Conservation (phyloP, 331 rosid species). For the Spiraea crenata region DNA sequence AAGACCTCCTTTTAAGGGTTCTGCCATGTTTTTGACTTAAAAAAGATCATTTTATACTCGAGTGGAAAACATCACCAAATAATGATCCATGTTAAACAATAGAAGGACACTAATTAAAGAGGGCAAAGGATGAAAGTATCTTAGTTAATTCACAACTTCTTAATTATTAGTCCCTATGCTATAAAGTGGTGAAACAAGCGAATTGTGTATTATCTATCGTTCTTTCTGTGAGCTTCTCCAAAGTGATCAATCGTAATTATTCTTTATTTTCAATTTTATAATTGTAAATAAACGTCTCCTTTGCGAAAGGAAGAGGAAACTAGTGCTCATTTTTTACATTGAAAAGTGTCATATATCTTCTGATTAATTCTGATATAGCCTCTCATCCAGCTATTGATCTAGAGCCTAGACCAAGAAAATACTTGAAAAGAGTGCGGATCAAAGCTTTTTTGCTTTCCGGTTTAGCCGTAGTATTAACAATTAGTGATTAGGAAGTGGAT, state of each 20-base stretch:
- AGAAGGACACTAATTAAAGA: not conserved
- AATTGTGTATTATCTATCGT: not conserved
- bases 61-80: constrained; percentile 23
- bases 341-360: too few species aligned
- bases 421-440: constrained; percentile 18
- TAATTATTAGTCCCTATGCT: not conserved
- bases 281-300: too few species aligned
- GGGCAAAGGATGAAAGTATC: not conserved
- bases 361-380: constrained; percentile 15
- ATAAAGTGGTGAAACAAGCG: not conserved
- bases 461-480: constrained; percentile 17
- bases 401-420: not conserved
- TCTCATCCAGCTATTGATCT: constrained; percentile 3
- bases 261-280: too few species aligned
- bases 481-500: constrained; percentile 9
- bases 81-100: constrained; percentile 8
- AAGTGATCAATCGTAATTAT: too few species aligned
- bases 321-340: not conserved
- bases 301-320: not conserved
- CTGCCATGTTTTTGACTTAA: constrained; percentile 38
- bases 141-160: not conserved
- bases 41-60: constrained; percentile 21
- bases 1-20: constrained; percentile 53
- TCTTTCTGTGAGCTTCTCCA: too few species aligned
- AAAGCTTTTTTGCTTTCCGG: constrained; percentile 1